Base-by-base conservation (phyloP, 805 yeast species). In the Metahyphopichia silvanorum region DNA sequence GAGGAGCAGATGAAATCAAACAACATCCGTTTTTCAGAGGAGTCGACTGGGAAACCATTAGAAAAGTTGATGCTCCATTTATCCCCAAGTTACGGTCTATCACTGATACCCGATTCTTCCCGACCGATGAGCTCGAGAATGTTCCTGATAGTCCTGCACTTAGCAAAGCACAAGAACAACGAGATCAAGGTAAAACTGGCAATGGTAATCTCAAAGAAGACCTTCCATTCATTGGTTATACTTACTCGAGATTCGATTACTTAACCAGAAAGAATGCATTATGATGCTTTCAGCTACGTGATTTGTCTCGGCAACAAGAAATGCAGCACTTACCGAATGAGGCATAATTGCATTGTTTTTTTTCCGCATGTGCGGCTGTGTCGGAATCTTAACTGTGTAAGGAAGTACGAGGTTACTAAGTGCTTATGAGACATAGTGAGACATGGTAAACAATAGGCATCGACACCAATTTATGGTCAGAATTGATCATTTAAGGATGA, bases 61-160 rank as follows among this genome's bases (percentile, higher is more conserved):
- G 96, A 37, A 80, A 77, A 37, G 94, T 87, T 37, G 87, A 82
- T 46, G 96, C 96, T 3, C 97, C 97, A 15, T 88, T 88, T 50
- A 84, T 93, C 45, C 96, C 98, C 16, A 85, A 87, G 53, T 72
- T 93, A 53, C 77, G 88, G 46, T 83, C 95, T 9, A 83, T 91
- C 39, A 91, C 98, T 5, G 98, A 93, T 58, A 93, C 98, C 0
- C 74, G 97, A 47, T 91, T 91, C 69, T 93, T 93, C 87, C 98
- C 98, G 25, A 87, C 95, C 2, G 98, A 91, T 56, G 98, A 91
- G 54, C 69, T 91, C 50, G 96, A 91, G 57, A 86, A 86, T 50
- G 88, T 91, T 32, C 96, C 98, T 2, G 97, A 89, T 50, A 79
- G 86, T 28, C 95, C 96, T 9, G 53, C 69, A 4, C 49, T 62